A percentile compares a stretch with the other conserved stretches of the same genome.
phyloP scores from a whole-genome alignment of 441 rosid species.

The Bruguiera hainesii region DNA sequence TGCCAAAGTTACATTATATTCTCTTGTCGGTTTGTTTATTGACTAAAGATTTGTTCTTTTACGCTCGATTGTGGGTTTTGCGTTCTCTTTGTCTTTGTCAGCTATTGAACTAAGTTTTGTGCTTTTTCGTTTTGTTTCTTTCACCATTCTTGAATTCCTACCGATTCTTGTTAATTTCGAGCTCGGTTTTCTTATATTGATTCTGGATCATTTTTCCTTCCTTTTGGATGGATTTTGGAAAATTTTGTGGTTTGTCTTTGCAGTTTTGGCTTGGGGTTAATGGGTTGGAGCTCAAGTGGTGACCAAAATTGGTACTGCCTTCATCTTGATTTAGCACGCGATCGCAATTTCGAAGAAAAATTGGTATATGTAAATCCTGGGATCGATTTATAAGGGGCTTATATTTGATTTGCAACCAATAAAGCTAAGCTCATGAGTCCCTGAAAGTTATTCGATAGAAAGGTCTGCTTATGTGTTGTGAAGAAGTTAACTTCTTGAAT shows the following conservation, averaged over 20 bases:
- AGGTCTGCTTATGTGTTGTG: constrained; percentile 19
- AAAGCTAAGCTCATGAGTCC: constrained; percentile 8
- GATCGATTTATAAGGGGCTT: constrained; percentile 12
- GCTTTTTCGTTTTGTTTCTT: neutral
- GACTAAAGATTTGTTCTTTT: constrained; percentile 14
- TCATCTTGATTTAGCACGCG: constrained; percentile 31
- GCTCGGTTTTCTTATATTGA: constrained; percentile 13
- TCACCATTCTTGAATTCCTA: neutral
- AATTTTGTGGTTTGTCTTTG: constrained; percentile 13
- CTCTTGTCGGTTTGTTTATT: neutral
- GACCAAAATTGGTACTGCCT: constrained; percentile 36
- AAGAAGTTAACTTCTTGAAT: constrained; percentile 18
- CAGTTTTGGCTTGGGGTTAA: constrained; percentile 38
- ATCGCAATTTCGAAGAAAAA: constrained; percentile 31
- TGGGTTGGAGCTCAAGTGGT: constrained; percentile 50
- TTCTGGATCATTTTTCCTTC: neutral
- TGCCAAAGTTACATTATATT: constrained; percentile 20
- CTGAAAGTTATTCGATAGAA: constrained; percentile 13
- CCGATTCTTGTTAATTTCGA: constrained; percentile 4
- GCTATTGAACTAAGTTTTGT: constrained; percentile 4
- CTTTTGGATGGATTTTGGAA: constrained; percentile 15
- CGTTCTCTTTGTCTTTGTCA: constrained; percentile 21
- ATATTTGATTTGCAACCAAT: neutral
- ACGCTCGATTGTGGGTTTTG: constrained; percentile 16
- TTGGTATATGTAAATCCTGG: constrained; percentile 21